Evolutionary conservation across 768 basidiomycete genomes (phyloP).

Genomic region (Sarcomyxa edulis): DNA sequence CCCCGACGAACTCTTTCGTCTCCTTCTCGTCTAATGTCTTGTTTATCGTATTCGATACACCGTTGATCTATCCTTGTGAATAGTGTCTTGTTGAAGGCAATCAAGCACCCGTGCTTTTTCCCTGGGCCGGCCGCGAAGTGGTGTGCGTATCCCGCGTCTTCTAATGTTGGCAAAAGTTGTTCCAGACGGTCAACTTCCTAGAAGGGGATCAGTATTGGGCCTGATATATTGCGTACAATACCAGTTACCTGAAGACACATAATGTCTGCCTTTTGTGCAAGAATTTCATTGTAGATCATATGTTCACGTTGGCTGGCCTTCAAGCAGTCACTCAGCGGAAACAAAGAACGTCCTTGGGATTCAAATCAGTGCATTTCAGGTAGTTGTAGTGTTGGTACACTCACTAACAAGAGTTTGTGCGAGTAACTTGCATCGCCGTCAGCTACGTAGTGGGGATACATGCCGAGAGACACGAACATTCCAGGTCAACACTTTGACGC

Average conservation of each 20-base stretch:
- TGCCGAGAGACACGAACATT: slow-evolving; percentile 56
- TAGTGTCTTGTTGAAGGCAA: slow-evolving; percentile 56
- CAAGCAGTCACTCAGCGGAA: slow-evolving; percentile 81
- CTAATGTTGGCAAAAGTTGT: slow-evolving; percentile 62
- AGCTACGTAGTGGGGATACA: slow-evolving; percentile 6
- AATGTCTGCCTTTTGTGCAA: slow-evolving; percentile 69
- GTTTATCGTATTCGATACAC: slow-evolving; percentile 66
- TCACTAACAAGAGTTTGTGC: slow-evolving; percentile 78
- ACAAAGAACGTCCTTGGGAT: slow-evolving; percentile 65
- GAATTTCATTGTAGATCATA: slow-evolving; percentile 76
- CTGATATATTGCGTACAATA: slow-evolving; percentile 1
- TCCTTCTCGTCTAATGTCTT: slow-evolving; percentile 39
- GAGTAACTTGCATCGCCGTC: slow-evolving; percentile 38
- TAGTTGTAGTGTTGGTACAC: slow-evolving; percentile 22
- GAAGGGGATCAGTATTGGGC: slow-evolving; percentile 2
- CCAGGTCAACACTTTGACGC: slow-evolving; percentile 69
- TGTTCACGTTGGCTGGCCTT: slow-evolving; percentile 68
- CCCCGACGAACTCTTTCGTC: slow-evolving; percentile 37
- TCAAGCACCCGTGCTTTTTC: slow-evolving; percentile 85
- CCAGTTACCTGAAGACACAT: slow-evolving; percentile 74
- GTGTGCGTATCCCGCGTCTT: slow-evolving; percentile 57
- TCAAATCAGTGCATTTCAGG: no score
- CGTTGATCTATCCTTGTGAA: slow-evolving; percentile 44
- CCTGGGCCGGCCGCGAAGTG: slow-evolving; percentile 63
- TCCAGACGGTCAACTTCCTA: slow-evolving; percentile 88